Evolutionary conservation across 805 yeast species (phyloP).

Genomic region (Hanseniaspora meyeri): DNA sequence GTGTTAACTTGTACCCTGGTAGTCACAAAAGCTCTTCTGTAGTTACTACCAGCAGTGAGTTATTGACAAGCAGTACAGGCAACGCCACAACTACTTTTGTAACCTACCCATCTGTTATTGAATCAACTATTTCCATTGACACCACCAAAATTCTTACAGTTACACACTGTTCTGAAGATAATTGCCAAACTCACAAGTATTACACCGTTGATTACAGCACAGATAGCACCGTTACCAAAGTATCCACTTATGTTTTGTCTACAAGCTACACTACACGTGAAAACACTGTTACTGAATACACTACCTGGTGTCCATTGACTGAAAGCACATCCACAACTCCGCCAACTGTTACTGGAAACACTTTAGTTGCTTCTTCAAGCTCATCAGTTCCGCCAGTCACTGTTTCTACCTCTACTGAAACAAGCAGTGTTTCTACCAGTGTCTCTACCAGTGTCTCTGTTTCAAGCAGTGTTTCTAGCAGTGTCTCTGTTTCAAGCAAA

Average conservation of each 20-base stretch:
- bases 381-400: neutral
- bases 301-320: slow-evolving; percentile 14
- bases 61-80: neutral
- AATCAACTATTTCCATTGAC: slow-evolving; percentile 3
- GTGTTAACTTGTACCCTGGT: neutral
- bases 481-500: neutral
- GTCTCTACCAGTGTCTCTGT: too few relatives aligned
- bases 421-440: too few relatives aligned
- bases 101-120: slow-evolving; percentile 9
- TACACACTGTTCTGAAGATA: slow-evolving; percentile 4
- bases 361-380: neutral
- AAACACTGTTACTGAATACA: slow-evolving; percentile 6
- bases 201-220: neutral
- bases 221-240: neutral
- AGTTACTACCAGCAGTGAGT: neutral
- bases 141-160: slow-evolving; percentile 10
- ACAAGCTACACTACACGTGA: slow-evolving; percentile 1
- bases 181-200: slow-evolving; percentile 9
- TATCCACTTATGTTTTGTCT: slow-evolving; percentile 1
- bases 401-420: neutral
- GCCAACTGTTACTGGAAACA: neutral
- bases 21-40: neutral
- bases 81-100: neutral
- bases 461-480: too few relatives aligned
- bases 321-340: neutral